These are phyloP conservation scores for Amauroascus niger DNA, from an alignment of 2,329 filamentous ascomycete genomes.

Conservation along the genomic window DNA sequence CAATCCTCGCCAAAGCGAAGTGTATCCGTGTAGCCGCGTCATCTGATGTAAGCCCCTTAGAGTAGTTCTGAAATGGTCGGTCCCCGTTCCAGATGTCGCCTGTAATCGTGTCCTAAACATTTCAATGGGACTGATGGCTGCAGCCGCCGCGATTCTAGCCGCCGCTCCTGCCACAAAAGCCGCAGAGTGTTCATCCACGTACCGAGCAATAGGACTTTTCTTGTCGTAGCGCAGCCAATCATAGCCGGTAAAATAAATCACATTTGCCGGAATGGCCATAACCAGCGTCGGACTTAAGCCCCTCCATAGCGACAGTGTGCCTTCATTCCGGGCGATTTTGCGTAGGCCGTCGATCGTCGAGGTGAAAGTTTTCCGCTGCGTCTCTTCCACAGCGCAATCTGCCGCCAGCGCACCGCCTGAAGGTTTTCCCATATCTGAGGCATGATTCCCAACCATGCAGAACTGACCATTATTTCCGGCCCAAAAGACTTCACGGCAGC, in stretches of 20 bases:
- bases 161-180: constrained; percentile 70
- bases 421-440: constrained; percentile 28
- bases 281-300: constrained; percentile 86
- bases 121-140: constrained; percentile 80
- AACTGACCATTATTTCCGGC: constrained; percentile 73
- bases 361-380: constrained; percentile 70
- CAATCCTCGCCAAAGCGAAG: constrained; percentile 79
- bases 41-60: constrained; percentile 66
- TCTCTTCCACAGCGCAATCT: constrained; percentile 80
- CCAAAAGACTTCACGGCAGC: constrained; percentile 96
- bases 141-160: constrained; percentile 70
- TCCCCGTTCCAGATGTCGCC: constrained; percentile 50
- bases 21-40: constrained; percentile 66
- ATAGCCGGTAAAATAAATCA: constrained; percentile 98
- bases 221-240: constrained; percentile 77
- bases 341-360: constrained; percentile 84
- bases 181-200: constrained; percentile 59
- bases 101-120: constrained; percentile 90
- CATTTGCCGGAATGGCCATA: constrained; percentile 91
- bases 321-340: constrained; percentile 93
- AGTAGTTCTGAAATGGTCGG: constrained; percentile 68
- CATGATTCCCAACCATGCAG: constrained; percentile 56
- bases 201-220: constrained; percentile 58
- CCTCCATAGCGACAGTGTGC: constrained; percentile 75
- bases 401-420: constrained; percentile 39